Evolutionary conservation across 495 filamentous ascomycete genomes (phyloP).

Genomic region (Hypoxylon lienhwacheense): DNA sequence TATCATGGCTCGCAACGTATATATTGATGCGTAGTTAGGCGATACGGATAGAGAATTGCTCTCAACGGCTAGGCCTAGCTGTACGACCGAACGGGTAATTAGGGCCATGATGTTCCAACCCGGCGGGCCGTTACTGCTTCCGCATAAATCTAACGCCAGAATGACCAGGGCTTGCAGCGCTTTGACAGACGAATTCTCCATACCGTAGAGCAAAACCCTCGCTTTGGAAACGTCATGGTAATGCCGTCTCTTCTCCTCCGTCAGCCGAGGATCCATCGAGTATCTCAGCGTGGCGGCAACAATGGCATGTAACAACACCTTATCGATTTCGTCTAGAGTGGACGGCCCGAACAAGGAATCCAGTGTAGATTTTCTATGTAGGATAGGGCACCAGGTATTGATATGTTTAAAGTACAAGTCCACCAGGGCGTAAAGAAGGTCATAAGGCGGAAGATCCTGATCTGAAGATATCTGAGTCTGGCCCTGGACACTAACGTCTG

Average conservation of each 20-base stretch:
- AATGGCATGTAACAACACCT: slow-evolving; percentile 82
- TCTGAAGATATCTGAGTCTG: slow-evolving; percentile 56
- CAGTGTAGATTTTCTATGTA: slow-evolving; percentile 76
- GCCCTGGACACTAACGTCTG: slow-evolving; percentile 45
- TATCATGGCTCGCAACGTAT: slow-evolving; percentile 78
- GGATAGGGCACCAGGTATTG: slow-evolving; percentile 87
- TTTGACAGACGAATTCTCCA: slow-evolving; percentile 87
- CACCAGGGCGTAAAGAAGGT: slow-evolving; percentile 75
- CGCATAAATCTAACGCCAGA: slow-evolving; percentile 74
- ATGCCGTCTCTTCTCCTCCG: slow-evolving; percentile 65
- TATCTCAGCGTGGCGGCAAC: slow-evolving; percentile 85
- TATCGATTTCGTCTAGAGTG: slow-evolving; percentile 74
- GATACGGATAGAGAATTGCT: slow-evolving; percentile 71
- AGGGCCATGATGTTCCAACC: slow-evolving; percentile 88
- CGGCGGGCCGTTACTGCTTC: slow-evolving; percentile 78
- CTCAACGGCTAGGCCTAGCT: slow-evolving; percentile 80
- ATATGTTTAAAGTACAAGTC: slow-evolving; percentile 90
- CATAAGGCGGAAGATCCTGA: slow-evolving; percentile 80
- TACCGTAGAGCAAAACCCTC: slow-evolving; percentile 78
- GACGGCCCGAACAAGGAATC: slow-evolving; percentile 80
- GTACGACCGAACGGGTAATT: slow-evolving; percentile 82
- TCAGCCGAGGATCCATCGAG: slow-evolving; percentile 72
- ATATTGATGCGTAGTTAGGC: slow-evolving; percentile 78
- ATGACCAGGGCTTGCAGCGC: slow-evolving; percentile 84
- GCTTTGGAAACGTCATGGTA: slow-evolving; percentile 82